phyloP scores from a whole-genome alignment of 2,329 filamentous ascomycete species.

The Epichloe gansuensis region DNA sequence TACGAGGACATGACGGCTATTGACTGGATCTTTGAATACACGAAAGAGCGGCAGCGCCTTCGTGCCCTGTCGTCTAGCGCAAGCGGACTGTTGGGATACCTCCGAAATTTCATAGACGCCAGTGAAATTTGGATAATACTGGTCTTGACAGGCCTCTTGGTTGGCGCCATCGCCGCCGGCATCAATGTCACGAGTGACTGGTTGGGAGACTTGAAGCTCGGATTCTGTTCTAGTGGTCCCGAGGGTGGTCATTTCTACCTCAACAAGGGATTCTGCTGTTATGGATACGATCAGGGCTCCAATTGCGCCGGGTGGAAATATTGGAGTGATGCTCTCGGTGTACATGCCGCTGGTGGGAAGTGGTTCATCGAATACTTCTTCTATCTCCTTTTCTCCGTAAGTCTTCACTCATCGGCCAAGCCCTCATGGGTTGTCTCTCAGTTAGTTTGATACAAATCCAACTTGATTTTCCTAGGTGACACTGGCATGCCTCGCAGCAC shows the following conservation, averaged over 20 bases:
- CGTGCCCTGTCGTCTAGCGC: conserved; percentile 61
- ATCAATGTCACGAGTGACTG: conserved; percentile 90
- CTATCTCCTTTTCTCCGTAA: conserved; percentile 73
- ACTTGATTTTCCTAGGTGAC: conserved; percentile 40
- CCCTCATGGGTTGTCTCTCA: background rate
- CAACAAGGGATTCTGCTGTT: conserved; percentile 85
- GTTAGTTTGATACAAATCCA: background rate
- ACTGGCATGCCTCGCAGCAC: conserved; percentile 65
- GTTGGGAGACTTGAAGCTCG: conserved; percentile 84
- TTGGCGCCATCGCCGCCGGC: conserved; percentile 71
- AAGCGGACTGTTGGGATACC: conserved; percentile 58
- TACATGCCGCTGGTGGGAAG: conserved; percentile 52
- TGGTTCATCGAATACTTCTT: conserved; percentile 83
- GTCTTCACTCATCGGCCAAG: conserved; percentile 14
- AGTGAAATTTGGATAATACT: conserved; percentile 89
- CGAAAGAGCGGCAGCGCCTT: conserved; percentile 82
- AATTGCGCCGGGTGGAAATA: conserved; percentile 79
- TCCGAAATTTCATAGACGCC: conserved; percentile 64
- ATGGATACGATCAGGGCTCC: conserved; percentile 72
- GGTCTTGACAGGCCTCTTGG: conserved; percentile 71
- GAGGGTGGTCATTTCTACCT: conserved; percentile 85
- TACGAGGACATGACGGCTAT: conserved; percentile 97
- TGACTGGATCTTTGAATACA: conserved; percentile 99
- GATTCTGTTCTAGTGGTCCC: conserved; percentile 63
- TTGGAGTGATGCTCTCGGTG: conserved; percentile 67